Base-by-base conservation (phyloP, 2,329 filamentous ascomycete species). In the Penicillium sp. region DNA sequence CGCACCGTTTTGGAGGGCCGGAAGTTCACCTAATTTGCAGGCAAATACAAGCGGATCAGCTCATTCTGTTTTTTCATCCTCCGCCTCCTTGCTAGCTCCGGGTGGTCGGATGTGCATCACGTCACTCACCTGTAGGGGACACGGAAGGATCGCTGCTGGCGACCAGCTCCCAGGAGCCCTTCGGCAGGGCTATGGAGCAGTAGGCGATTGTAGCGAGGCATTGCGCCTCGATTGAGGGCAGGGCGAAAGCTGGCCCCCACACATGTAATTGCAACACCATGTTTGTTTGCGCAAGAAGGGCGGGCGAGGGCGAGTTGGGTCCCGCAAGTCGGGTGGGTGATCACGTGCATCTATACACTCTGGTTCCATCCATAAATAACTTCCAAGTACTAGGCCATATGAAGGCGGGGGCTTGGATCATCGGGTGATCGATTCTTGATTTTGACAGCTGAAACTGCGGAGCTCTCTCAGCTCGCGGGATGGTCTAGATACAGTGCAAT, bases 151-250 rank as follows among this genome's bases (percentile, higher is more conserved):
- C 86, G 70, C 88, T 90, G 68, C 84, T 88, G 37, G 87, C 83
- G 59, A 94, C 77, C 56, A 95, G 76, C 56, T 82, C 79, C 88
- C 89, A 96, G 61, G 82, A 74, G 41, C 78, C 69, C 50, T 73
- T 69, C 29, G 83, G 80, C 20, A 90, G 76, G 51, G 80, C 81
- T 62, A 84, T 78, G 54, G 84, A 82, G 51, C 96, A 80, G 69
- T 92, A 92, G 46, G 89, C 85, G 60, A 96, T 85, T 36, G 88
- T 81, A 23, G 92, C 92, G 54, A 96, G 84, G 68, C 92, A 97
- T 77, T 96, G 90, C 39, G 93, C 80, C 66, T 97, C 92, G 64
- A 97, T 88, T 36, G 94, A 97, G 12, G 93, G 87, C 37, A 97
- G 83, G 33, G 86, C 86, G 71, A 96, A 96, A 33, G 90, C 92